A percentile compares a stretch with the other conserved stretches of the same genome.
These are phyloP conservation scores for Floccularia luteovirens DNA, from an alignment of 768 basidiomycete genomes.

Conservation along the genomic window DNA sequence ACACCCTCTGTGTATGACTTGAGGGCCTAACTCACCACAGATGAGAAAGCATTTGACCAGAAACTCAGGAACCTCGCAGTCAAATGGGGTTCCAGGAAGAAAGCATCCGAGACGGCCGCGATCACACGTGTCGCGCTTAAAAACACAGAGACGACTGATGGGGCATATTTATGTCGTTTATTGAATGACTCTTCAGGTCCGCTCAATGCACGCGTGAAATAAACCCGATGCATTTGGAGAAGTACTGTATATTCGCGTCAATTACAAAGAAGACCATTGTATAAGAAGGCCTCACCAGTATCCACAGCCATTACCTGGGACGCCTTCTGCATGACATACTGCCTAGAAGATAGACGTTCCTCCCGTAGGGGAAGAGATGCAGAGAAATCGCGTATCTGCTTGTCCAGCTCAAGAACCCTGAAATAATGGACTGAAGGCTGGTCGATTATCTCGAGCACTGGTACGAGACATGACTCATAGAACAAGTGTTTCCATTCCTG, in stretches of 20 bases:
- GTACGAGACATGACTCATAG: slow-evolving; percentile 50
- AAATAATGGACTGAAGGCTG: slow-evolving; percentile 44
- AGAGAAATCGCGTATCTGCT: slow-evolving; percentile 51
- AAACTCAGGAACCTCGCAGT: slow-evolving; percentile 45
- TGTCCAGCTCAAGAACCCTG: slow-evolving; percentile 49
- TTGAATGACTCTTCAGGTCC: slow-evolving; percentile 53
- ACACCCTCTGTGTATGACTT: slow-evolving; percentile 6
- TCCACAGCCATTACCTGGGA: slow-evolving; percentile 52
- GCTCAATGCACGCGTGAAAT: slow-evolving; percentile 57
- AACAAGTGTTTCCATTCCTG: slow-evolving; percentile 69
- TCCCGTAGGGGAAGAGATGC: slow-evolving; percentile 42
- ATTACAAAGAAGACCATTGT: not conserved
- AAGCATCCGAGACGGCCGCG: slow-evolving; percentile 48
- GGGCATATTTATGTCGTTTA: slow-evolving; percentile 55
- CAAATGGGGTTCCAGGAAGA: slow-evolving; percentile 49
- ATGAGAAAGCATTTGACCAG: slow-evolving; percentile 49
- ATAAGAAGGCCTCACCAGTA: slow-evolving; percentile 34
- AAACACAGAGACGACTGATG: slow-evolving; percentile 64
- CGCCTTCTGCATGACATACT: slow-evolving; percentile 52
- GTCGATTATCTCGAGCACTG: slow-evolving; percentile 51
- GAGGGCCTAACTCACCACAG: slow-evolving; percentile 30
- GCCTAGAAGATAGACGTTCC: slow-evolving; percentile 31
- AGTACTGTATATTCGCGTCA: slow-evolving; percentile 33
- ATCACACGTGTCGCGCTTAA: slow-evolving; percentile 58
- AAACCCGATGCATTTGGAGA: slow-evolving; percentile 60